Evolutionary conservation across 1,139 yeast genomes (phyloP).

Genomic region (Candida neerlandica): DNA sequence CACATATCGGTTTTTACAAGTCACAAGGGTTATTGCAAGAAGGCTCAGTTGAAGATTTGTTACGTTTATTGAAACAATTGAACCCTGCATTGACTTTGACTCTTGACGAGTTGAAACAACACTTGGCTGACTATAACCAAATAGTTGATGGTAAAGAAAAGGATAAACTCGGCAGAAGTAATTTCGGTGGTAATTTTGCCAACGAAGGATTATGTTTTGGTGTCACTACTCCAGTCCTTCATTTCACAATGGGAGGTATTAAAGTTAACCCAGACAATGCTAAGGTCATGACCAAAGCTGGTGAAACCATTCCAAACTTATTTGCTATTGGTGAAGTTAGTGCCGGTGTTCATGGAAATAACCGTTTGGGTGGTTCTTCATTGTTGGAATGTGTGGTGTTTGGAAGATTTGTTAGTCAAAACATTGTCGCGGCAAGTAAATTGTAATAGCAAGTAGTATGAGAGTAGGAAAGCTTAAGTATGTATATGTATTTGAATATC

Average conservation of each 20-base stretch:
- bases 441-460: background rate
- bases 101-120: slow-evolving; percentile 13
- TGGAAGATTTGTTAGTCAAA: slow-evolving; percentile 25
- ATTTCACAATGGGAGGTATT: slow-evolving; percentile 46
- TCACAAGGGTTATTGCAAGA: slow-evolving; percentile 29
- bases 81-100: slow-evolving; percentile 18
- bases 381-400: slow-evolving; percentile 44
- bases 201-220: slow-evolving; percentile 27
- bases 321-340: slow-evolving; percentile 44
- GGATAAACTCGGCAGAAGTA: slow-evolving; percentile 25
- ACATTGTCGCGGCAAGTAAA: slow-evolving; percentile 2
- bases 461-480: background rate
- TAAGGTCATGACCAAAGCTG: slow-evolving; percentile 25
- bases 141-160: slow-evolving; percentile 11
- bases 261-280: slow-evolving; percentile 27
- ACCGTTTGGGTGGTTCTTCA: slow-evolving; percentile 41
- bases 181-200: slow-evolving; percentile 24
- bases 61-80: slow-evolving; percentile 16
- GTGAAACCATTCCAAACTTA: slow-evolving; percentile 24
- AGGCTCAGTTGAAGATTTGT: slow-evolving; percentile 27
- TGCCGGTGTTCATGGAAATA: slow-evolving; percentile 44
- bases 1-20: slow-evolving; percentile 34
- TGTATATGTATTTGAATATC: background rate
- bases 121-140: slow-evolving; percentile 19
- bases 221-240: slow-evolving; percentile 40